Conservation (phyloP, 345 rosid genomes). For the Dipteronia dyeriana region DNA sequence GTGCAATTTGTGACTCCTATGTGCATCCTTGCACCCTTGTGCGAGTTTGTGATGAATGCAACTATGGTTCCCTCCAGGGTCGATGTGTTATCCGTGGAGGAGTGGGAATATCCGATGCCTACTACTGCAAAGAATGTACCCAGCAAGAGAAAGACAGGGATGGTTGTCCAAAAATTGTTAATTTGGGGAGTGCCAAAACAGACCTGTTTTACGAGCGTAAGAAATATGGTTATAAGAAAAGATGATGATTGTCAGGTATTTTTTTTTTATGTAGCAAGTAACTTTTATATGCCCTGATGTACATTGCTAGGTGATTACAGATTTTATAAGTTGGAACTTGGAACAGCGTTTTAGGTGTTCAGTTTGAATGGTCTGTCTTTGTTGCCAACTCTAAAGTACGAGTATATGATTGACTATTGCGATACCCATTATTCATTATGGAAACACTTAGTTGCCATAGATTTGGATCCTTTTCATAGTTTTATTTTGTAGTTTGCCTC, state of each 20-base stretch:
- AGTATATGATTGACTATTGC: background rate
- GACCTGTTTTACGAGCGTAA: slow-evolving; percentile 45
- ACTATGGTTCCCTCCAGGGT: slow-evolving; percentile 52
- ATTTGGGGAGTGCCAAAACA: slow-evolving; percentile 45
- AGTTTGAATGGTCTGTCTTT: background rate
- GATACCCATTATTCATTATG: background rate
- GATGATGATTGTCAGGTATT: slow-evolving; percentile 22
- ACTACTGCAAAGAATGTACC: slow-evolving; percentile 54
- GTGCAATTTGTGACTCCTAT: slow-evolving; percentile 47
- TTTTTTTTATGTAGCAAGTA: background rate
- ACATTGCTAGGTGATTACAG: background rate
- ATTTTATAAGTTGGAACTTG: background rate
- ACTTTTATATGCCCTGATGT: background rate
- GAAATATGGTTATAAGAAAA: slow-evolving; percentile 50
- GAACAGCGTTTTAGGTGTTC: background rate
- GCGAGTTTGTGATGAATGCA: slow-evolving; percentile 49
- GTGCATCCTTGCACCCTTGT: slow-evolving; percentile 54
- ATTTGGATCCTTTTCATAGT: background rate
- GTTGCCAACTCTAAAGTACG: background rate
- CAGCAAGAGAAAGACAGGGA: slow-evolving; percentile 54
- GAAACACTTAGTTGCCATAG: slow-evolving; percentile 10
- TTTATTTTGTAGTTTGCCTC: background rate
- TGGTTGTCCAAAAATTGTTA: slow-evolving; percentile 51
- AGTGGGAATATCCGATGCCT: slow-evolving; percentile 53
- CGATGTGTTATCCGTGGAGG: slow-evolving; percentile 53